Percentiles rank a stretch among this genome's conserved stretches.
Conservation (phyloP, 1,284 basidiomycete species). For the Rhodotorula sp. region DNA sequence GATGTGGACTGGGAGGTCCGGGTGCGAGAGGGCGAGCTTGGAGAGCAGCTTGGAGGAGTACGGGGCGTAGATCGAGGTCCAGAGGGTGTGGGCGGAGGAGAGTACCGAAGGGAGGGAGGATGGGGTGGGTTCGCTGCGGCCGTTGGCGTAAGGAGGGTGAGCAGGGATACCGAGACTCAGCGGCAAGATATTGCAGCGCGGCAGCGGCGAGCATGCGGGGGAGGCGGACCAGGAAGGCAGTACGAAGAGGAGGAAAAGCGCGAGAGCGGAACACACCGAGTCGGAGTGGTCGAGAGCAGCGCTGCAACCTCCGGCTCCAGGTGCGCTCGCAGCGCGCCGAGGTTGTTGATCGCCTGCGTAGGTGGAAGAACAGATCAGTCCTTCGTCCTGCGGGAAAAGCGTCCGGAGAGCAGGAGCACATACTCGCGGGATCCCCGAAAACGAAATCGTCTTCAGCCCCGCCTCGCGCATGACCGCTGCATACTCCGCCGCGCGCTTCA, state of each 20-base stretch:
- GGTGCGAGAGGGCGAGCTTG: conserved; percentile 77
- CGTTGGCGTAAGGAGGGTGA: not conserved
- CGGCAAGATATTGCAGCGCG: too few relatives aligned
- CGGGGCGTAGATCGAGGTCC: conserved; percentile 90
- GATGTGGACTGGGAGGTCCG: conserved; percentile 75
- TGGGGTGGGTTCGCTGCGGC: conserved; percentile 15
- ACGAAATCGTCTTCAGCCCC: conserved; percentile 85
- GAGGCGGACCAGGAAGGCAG: too few relatives aligned
- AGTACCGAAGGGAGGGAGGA: conserved; percentile 7
- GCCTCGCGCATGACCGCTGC: conserved; percentile 78
- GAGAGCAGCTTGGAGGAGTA: conserved; percentile 83
- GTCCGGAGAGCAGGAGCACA: not conserved
- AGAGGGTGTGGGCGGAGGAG: conserved; percentile 57
- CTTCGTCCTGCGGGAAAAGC: not conserved
- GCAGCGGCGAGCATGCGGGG: too few relatives aligned
- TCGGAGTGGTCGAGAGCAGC: conserved; percentile 65
- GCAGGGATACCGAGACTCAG: conserved; percentile 18
- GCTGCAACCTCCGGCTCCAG: conserved; percentile 76
- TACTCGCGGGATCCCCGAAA: conserved; percentile 45
- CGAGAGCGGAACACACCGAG: conserved; percentile 69
- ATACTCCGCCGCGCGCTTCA: not conserved
- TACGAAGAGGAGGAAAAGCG: too few relatives aligned
- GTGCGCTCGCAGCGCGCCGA: conserved; percentile 70
- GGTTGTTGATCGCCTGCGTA: conserved; percentile 73
- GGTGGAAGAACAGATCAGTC: conserved; percentile 20